phyloP scores from a whole-genome alignment of 2,329 filamentous ascomycete species.

The Orbilia brochopaga region DNA sequence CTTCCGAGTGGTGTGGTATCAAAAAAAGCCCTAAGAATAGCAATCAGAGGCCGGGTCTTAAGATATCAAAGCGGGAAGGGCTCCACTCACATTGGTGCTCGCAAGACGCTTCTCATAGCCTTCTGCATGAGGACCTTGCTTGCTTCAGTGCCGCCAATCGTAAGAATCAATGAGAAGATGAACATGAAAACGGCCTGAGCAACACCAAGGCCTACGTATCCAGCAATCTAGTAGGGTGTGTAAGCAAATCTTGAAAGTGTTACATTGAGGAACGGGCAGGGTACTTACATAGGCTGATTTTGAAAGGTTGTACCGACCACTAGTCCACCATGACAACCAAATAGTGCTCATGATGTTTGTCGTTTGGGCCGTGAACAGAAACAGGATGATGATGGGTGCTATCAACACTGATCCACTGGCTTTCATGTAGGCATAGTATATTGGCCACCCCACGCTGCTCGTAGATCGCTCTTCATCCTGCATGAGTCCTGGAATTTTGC shows the following conservation, averaged over 20 bases:
- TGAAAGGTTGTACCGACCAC: slow-evolving; percentile 62
- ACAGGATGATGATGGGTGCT: slow-evolving; percentile 77
- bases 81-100: slow-evolving; percentile 64
- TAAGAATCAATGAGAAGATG: slow-evolving; percentile 76
- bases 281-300: slow-evolving; percentile 73
- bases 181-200: slow-evolving; percentile 78
- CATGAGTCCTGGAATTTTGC: slow-evolving; percentile 90
- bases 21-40: slow-evolving; percentile 85
- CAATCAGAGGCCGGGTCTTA: slow-evolving; percentile 60
- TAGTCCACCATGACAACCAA: slow-evolving; percentile 86
- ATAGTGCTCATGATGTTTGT: slow-evolving; percentile 81
- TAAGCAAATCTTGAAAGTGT: not conserved
- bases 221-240: slow-evolving; percentile 63
- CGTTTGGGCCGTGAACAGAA: slow-evolving; percentile 79
- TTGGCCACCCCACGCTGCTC: slow-evolving; percentile 81
- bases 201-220: slow-evolving; percentile 73
- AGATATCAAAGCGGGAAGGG: too few relatives aligned
- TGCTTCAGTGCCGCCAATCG: slow-evolving; percentile 78
- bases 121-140: slow-evolving; percentile 81
- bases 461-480: slow-evolving; percentile 74
- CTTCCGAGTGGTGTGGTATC: slow-evolving; percentile 94
- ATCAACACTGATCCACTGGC: slow-evolving; percentile 88
- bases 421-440: slow-evolving; percentile 93
- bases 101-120: slow-evolving; percentile 76
- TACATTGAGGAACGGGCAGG: not conserved